These are phyloP conservation scores for Platanthera guangdongensis DNA, from an alignment of 106 monocot species.

Conservation along the genomic window DNA sequence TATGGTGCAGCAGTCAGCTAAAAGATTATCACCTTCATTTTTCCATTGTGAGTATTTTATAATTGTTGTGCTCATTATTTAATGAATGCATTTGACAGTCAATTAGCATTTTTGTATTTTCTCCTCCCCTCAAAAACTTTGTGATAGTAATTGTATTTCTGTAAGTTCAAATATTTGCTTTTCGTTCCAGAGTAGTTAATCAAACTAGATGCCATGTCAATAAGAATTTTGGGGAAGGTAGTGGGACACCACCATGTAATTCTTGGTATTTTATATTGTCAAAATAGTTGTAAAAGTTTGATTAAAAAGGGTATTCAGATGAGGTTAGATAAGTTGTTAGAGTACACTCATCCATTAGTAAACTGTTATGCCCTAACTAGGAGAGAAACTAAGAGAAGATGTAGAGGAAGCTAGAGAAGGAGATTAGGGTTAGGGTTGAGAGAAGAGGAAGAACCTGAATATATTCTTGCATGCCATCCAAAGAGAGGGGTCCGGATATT, in stretches of 20 bases:
- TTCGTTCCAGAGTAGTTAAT: background rate
- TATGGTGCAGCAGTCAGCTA: slow-evolving; percentile 50
- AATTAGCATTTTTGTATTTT: background rate
- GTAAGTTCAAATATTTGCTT: background rate
- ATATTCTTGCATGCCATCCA: too few species aligned
- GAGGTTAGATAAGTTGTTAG: background rate
- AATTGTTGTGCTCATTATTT: background rate
- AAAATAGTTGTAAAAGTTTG: background rate
- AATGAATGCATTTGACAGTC: background rate
- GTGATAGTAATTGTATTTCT: background rate
- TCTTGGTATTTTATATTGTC: background rate
- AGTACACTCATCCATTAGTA: background rate
- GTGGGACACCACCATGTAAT: background rate
- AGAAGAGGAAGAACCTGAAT: too few species aligned
- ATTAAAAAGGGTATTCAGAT: background rate
- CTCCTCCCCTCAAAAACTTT: background rate
- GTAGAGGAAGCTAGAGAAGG: too few species aligned
- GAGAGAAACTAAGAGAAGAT: too few species aligned
- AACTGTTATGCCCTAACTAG: too few species aligned
- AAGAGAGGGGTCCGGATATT: too few species aligned
- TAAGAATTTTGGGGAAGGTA: background rate
- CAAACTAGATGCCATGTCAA: background rate
- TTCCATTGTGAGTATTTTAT: slow-evolving; percentile 32
- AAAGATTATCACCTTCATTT: slow-evolving; percentile 72
- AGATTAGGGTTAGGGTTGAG: too few species aligned